These are phyloP conservation scores for Linaria vulgaris DNA, from an alignment of 257 asterid species.

Conservation along the genomic window DNA sequence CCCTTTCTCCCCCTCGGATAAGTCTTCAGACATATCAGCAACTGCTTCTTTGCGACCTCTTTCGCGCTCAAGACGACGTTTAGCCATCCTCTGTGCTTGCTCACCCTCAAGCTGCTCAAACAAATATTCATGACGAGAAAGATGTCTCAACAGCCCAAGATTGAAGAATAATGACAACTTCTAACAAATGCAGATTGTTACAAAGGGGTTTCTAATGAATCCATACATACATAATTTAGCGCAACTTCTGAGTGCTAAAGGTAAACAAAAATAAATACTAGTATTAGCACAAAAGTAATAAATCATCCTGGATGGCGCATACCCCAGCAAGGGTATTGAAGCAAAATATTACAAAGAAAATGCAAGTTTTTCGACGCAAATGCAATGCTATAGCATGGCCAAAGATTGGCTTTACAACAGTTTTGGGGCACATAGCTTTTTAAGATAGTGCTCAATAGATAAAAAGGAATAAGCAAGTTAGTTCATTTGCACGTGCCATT, in stretches of 20 bases:
- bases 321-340: constrained; percentile 10
- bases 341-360: background rate
- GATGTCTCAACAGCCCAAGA: constrained; percentile 14
- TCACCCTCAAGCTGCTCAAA: constrained; percentile 30
- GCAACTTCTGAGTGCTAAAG: background rate
- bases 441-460: too few relatives aligned
- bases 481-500: too few relatives aligned
- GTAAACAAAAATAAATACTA: background rate
- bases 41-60: constrained; percentile 31
- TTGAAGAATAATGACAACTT: constrained; percentile 4
- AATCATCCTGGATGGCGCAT: background rate
- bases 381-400: too few relatives aligned
- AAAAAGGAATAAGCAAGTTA: too few relatives aligned
- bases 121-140: constrained; percentile 8
- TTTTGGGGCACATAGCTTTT: too few relatives aligned
- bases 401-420: too few relatives aligned
- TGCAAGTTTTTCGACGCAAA: too few relatives aligned
- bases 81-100: constrained; percentile 28
- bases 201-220: constrained; percentile 3
- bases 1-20: constrained; percentile 36
- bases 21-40: constrained; percentile 36
- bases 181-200: constrained; percentile 11
- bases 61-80: constrained; percentile 31
- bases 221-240: background rate
- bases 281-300: constrained; percentile 8